These are phyloP conservation scores for Fusarium stilboides DNA, from an alignment of 2,329 filamentous ascomycete genomes.

Conservation along the genomic window DNA sequence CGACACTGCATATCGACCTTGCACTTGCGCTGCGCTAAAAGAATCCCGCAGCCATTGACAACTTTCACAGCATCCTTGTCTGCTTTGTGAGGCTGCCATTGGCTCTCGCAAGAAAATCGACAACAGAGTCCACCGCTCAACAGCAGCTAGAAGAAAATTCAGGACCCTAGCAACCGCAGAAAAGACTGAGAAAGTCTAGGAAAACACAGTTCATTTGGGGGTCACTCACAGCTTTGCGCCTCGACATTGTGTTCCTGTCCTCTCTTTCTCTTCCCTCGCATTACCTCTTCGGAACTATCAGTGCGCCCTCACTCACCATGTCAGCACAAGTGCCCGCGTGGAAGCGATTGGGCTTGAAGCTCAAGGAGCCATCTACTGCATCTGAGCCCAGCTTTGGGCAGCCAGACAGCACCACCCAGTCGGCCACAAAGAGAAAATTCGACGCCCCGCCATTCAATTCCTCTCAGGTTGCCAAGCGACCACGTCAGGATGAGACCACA, in stretches of 20 bases:
- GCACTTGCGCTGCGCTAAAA: constrained; percentile 39
- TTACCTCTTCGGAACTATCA: constrained; percentile 25
- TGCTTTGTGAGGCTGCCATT: constrained; percentile 25
- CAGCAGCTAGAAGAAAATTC: constrained; percentile 43
- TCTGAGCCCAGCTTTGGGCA: constrained; percentile 57
- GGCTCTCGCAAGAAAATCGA: constrained; percentile 29
- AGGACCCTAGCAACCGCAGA: constrained; percentile 38
- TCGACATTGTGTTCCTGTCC: neutral
- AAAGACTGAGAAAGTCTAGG: constrained; percentile 39
- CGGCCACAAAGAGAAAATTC: constrained; percentile 59
- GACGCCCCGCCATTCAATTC: constrained; percentile 54
- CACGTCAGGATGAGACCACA: constrained; percentile 52
- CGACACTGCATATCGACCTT: constrained; percentile 44
- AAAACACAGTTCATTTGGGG: constrained; percentile 21
- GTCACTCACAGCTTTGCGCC: constrained; percentile 2
- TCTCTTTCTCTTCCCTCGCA: constrained; percentile 2
- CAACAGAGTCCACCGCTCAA: constrained; percentile 31
- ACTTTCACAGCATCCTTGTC: constrained; percentile 30
- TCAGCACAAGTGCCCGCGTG: constrained; percentile 69
- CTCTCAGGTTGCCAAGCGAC: constrained; percentile 54
- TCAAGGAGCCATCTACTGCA: constrained; percentile 62
- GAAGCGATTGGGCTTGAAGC: constrained; percentile 76
- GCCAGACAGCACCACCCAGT: constrained; percentile 55
- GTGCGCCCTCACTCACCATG: constrained; percentile 55
- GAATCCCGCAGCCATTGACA: constrained; percentile 42